A percentile compares a stretch with the other conserved stretches of the same genome.
These are phyloP conservation scores for Pseudozyma sp. DNA, from an alignment of 1,284 basidiomycete genomes.

Conservation along the genomic window DNA sequence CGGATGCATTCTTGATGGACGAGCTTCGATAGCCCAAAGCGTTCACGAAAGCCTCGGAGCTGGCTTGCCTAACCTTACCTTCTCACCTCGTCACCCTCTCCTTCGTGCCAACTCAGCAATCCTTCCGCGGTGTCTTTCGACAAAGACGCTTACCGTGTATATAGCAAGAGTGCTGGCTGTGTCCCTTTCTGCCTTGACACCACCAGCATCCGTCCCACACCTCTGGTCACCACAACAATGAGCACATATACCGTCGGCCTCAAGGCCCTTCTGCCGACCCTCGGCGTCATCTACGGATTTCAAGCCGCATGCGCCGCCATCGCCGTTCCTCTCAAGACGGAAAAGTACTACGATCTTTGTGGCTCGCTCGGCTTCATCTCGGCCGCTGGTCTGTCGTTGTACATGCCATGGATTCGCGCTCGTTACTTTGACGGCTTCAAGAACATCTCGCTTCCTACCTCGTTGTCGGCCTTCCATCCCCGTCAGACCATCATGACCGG, in stretches of 20 bases:
- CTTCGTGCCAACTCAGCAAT: background rate
- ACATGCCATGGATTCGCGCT: constrained; percentile 70
- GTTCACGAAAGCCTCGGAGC: background rate
- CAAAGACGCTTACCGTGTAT: background rate
- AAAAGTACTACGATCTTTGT: constrained; percentile 63
- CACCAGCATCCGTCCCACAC: background rate
- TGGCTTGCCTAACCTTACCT: constrained; percentile 16
- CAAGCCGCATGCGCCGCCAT: constrained; percentile 53
- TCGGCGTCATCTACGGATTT: constrained; percentile 59
- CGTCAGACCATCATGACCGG: constrained; percentile 75
- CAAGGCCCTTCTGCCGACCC: constrained; percentile 49
- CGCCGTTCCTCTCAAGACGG: constrained; percentile 54
- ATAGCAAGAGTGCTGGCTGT: background rate
- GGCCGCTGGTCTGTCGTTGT: constrained; percentile 76
- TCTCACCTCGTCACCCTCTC: background rate
- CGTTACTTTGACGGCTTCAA: constrained; percentile 47
- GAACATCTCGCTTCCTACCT: constrained; percentile 38
- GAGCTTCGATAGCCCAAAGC: background rate
- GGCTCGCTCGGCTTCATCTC: constrained; percentile 79
- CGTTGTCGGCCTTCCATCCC: constrained; percentile 73
- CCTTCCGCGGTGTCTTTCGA: too few relatives aligned
- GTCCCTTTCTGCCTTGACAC: background rate
- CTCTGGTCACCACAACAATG: constrained; percentile 13
- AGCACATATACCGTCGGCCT: constrained; percentile 54
- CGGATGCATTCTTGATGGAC: background rate